Evolutionary conservation across 2,329 filamentous ascomycete genomes (phyloP), one percentile per base, ranked within the genome.

Genomic region (Alternaria triticimaculans): DNA sequence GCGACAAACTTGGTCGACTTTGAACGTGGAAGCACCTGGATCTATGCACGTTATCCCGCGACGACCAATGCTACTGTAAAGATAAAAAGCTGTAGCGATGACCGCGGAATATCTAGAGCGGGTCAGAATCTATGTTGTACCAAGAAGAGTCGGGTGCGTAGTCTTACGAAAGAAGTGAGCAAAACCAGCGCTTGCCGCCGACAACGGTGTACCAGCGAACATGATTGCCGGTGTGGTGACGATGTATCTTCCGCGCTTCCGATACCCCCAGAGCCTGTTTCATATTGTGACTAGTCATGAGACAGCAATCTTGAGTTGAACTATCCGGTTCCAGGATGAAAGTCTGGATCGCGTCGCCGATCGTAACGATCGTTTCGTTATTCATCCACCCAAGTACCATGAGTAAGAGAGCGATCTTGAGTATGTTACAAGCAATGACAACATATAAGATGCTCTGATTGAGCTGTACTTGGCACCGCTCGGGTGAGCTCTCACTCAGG

Each of bases 361-460:
- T 0, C 0, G 37, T 41, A 0, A 41, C 37, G n/a, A 41, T 41
- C 2, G 37, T 41, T 11, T 41, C 37, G 1, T 18, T 0, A 6
- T 41, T 11, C 37, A 41, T 41, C 37, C 37, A 18, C 9, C 0
- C 6, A 11, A 41, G 37, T 1, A 41, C 9, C 3, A 11, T 1
- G 5, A 41, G 0, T n/a, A 41, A 18, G 9, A 41, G 33, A 1
- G 15, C 2, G 4, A n/a, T 0, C 1, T n/a, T 1, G 2, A 41
- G 0, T 4, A 10, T 3, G 0, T 41, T 41, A 0, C 37, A 41
- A 0, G 37, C 15, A 11, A 41, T 41, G 37, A 41, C 37, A 6
- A 41, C 11, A 1, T 11, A 41, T 0, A 41, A 1, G 0, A 41
- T 41, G 37, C 8, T 41, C 37, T 41, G n/a, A 5, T 0, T 41